Percentiles rank a stretch among this genome's conserved stretches.
Evolutionary conservation across 129 eudicot species (phyloP).

Genomic region (Smallanthus sonchifolius): DNA sequence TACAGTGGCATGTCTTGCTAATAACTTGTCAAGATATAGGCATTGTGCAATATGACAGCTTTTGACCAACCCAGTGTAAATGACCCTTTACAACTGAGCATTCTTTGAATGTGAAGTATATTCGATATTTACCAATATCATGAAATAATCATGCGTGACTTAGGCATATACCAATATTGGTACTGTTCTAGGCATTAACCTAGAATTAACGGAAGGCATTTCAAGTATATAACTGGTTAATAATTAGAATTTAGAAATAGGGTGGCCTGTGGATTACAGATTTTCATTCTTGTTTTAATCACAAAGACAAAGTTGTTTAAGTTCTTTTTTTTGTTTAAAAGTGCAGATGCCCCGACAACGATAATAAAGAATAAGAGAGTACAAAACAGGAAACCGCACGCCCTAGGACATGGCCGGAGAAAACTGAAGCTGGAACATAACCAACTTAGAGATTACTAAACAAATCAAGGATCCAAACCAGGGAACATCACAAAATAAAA

Average conservation of each 20-base stretch:
- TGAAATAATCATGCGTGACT: not conserved
- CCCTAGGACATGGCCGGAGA: not conserved
- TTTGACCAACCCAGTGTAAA: too few relatives aligned
- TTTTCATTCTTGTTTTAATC: not conserved
- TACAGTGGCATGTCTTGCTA: not conserved
- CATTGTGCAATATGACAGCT: not conserved
- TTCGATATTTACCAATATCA: not conserved
- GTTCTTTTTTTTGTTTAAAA: not conserved
- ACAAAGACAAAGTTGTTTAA: not conserved
- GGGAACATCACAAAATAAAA: not conserved
- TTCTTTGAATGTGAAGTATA: not conserved
- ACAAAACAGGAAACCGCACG: not conserved
- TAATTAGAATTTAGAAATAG: not conserved
- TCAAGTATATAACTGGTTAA: not conserved
- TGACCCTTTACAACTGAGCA: too few relatives aligned
- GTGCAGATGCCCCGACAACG: not conserved
- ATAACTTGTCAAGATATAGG: not conserved
- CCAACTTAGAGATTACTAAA: not conserved
- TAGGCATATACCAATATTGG: not conserved
- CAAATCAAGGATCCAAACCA: not conserved
- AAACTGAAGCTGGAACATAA: not conserved
- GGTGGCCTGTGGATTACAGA: not conserved
- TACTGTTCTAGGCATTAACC: not conserved
- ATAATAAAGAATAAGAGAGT: not conserved
- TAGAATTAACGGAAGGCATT: not conserved